Evolutionary conservation across 2,329 filamentous ascomycete species (phyloP).

Genomic region (Penicillium concentricum): DNA sequence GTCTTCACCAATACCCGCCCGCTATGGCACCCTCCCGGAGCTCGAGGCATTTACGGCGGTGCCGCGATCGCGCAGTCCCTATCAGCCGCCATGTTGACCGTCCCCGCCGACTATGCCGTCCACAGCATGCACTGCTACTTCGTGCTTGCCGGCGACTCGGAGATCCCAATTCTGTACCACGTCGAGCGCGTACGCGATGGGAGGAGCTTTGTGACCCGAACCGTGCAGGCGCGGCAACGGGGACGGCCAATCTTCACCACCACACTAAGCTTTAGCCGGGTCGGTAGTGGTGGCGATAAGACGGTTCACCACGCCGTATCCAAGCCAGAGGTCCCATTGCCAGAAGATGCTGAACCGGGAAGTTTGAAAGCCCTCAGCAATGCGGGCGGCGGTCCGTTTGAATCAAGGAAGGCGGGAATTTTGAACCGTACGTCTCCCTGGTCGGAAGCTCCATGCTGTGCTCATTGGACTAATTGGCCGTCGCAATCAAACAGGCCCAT

Average conservation of each 20-base stretch:
- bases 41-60: constrained; percentile 90
- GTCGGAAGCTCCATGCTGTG: neutral
- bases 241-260: constrained; percentile 93
- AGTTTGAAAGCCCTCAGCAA: constrained; percentile 30
- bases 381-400: constrained; percentile 53
- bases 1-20: constrained; percentile 93
- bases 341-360: constrained; percentile 32
- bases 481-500: constrained; percentile 38
- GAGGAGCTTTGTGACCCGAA: constrained; percentile 83
- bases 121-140: constrained; percentile 99
- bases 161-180: constrained; percentile 88
- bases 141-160: constrained; percentile 80
- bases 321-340: constrained; percentile 55
- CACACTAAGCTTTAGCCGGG: constrained; percentile 81
- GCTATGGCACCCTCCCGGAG: constrained; percentile 88
- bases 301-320: constrained; percentile 64
- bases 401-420: constrained; percentile 57
- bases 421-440: constrained; percentile 48
- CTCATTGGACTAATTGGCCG: neutral
- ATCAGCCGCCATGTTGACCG: constrained; percentile 82
- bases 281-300: constrained; percentile 52
- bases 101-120: constrained; percentile 73
- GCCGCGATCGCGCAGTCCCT: constrained; percentile 91
- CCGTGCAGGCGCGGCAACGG: constrained; percentile 89
- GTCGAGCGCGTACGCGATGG: constrained; percentile 93